Evolutionary conservation across 202 grass and related monocot species (phyloP), one percentile per base, ranked within the genome.

Genomic region (Cymbopogon flexuosus): DNA sequence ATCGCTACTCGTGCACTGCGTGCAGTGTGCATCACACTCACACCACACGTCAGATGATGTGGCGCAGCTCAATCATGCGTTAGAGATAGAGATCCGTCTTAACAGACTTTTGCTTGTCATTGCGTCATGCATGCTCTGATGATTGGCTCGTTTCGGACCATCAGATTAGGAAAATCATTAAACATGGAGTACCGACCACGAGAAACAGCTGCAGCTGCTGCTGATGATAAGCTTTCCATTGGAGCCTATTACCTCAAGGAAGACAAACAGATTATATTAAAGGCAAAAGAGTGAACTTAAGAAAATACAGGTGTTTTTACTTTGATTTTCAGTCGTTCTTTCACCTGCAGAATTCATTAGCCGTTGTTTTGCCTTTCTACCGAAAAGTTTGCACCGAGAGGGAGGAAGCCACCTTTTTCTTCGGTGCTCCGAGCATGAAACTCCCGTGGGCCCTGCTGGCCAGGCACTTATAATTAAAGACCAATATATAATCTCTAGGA

Each of bases 391-490:
- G 47, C 49, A 10, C 15, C 2, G 4, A 34, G 43, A 70, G 23
- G 24, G 43, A 70, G 23, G 24, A 27, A 61, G 23, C 24, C 12
- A n/a, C 8, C 30, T 14, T 49, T 31, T 70, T 27, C 24, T 13
- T 23, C 51, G 39, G 40, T 76, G 62, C 78, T 64, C 16, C 31
- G 22, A 59, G 27, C 46, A 16, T 47, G 35, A 3, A 54, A 46
- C 56, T 43, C 22, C 27, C 2, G 6, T 13, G 65, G 45, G 27
- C 5, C 78, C 46, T 47, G 23, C 61, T 58, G 19, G 7, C 1
- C 12, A 1, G 35, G 47, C 72, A 52, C 30, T 14, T 10, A 52
- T 77, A 81, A 67, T 82, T 65, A 67, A 85, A 82, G 83, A 78
- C 67, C 29, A 85, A 85, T 73, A 27, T 27, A n/a, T n/a, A 45